These are phyloP conservation scores for Rubroboletus satanas DNA, from an alignment of 768 basidiomycete genomes.

Conservation along the genomic window DNA sequence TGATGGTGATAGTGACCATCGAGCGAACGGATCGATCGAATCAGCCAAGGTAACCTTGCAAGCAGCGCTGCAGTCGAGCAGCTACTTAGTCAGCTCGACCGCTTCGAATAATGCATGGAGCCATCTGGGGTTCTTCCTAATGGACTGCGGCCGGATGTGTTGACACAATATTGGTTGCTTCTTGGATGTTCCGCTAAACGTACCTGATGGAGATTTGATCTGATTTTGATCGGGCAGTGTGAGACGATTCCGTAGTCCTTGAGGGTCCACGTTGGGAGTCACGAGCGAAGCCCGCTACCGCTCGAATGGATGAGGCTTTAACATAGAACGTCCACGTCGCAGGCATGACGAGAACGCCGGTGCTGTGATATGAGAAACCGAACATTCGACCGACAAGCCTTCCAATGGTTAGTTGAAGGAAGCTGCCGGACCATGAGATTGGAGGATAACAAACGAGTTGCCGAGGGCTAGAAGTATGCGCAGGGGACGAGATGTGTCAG, in stretches of 20 bases:
- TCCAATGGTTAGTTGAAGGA: no score
- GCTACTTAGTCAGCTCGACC: not conserved
- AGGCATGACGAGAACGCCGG: not conserved
- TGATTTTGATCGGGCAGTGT: not conserved
- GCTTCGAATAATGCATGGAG: not conserved
- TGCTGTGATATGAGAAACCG: not conserved
- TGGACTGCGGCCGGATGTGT: not conserved
- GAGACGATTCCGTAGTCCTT: not conserved
- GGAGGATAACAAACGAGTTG: no score
- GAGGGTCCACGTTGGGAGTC: not conserved
- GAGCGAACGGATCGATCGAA: not conserved
- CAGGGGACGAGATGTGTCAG: not conserved
- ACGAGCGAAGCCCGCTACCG: not conserved
- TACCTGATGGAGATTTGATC: not conserved
- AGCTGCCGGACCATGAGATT: no score
- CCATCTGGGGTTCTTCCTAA: not conserved
- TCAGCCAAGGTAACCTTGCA: not conserved
- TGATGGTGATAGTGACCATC: not conserved
- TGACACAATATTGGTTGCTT: not conserved
- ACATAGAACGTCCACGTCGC: not conserved
- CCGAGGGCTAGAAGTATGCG: not conserved
- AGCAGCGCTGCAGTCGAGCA: not conserved
- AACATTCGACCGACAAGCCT: not conserved
- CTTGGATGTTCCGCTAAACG: not conserved
- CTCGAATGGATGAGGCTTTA: not conserved